Percentiles rank a stretch among this genome's conserved stretches.
phyloP scores from a whole-genome alignment of 129 eudicot genomes.

The Mikania micrantha region DNA sequence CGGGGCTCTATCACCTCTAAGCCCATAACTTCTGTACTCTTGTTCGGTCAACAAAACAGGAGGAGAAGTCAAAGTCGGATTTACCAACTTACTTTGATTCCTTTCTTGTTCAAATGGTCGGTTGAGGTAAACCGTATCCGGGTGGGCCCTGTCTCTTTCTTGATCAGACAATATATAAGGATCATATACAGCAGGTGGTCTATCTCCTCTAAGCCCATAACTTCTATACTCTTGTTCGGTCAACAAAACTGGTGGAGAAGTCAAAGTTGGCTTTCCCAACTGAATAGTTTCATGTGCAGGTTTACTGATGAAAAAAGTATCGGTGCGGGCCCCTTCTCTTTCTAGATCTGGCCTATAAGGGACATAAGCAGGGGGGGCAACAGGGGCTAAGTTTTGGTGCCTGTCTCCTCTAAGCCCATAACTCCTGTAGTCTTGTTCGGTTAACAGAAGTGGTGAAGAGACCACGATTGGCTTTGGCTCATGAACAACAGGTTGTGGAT shows the following conservation, averaged over 20 bases:
- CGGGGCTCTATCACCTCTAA: constrained; percentile 22
- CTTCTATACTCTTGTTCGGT: constrained; percentile 46
- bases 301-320: background rate
- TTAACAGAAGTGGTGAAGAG: constrained; percentile 20
- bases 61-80: constrained; percentile 13
- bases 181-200: constrained; percentile 14
- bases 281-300: constrained; percentile 20
- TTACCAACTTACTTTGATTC: constrained; percentile 10
- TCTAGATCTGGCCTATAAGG: constrained; percentile 18
- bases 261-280: constrained; percentile 11
- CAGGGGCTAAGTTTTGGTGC: background rate
- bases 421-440: constrained; percentile 47
- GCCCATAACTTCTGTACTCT: constrained; percentile 35
- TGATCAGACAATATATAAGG: constrained; percentile 7
- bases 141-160: constrained; percentile 23
- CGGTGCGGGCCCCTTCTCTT: background rate
- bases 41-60: constrained; percentile 29
- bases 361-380: constrained; percentile 20
- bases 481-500: constrained; percentile 18
- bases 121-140: background rate
- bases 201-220: constrained; percentile 33
- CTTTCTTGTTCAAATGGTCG: constrained; percentile 17
- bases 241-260: constrained; percentile 14
- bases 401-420: constrained; percentile 35
- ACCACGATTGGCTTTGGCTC: constrained; percentile 12